Evolutionary conservation across 768 basidiomycete genomes (phyloP), one percentile per base, ranked within the genome.

Genomic region (Suillus sp.): DNA sequence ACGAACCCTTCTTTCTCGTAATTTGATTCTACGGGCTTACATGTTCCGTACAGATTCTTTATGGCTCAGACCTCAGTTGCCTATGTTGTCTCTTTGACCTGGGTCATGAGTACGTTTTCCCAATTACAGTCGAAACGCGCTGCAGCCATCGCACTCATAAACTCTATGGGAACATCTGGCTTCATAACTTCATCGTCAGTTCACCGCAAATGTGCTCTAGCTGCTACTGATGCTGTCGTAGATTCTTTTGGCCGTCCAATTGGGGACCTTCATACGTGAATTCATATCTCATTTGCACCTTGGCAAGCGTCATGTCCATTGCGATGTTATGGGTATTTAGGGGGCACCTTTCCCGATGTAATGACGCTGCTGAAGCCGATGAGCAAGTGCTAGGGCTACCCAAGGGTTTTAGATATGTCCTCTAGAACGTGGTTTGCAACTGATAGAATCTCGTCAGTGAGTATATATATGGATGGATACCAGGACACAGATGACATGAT

Each of bases 121-220:
- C 85, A 88, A 20, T 86, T 93, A 22, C 86, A 92, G 2, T 84
- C 88, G 22, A 95, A 95, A 74, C 87, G 93, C 8, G 91, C 93
- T 10, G 88, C 94, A 22, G 89, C 88, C 18, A 79, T 96, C 45
- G 93, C 92, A 1, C 75, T 91, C 61, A 84, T 93, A 70, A 93
- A 93, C 72, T 85, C 89, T 35, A 84, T 91, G 68, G 88, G 87
- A 14, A 87, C 92, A 69, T 79, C 91, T 8, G 93, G 93, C 0
- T 94, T 95, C 75, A 80, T 96, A 34, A 78, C 86, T 47, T 92
- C 93, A 64, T 88, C 91, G 79, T 94, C 78, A 78, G 86, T 85
- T 27, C 68, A 60, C 9, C 9, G 13, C 61, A 16, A 16, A 30
- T 57, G 45, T 25, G 22, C 53, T 25, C 20, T 27, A 43, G 22